A percentile compares a stretch with the other conserved stretches of the same genome.
phyloP scores from a whole-genome alignment of 2,329 filamentous ascomycete genomes.

The Aureobasidium sp. region DNA sequence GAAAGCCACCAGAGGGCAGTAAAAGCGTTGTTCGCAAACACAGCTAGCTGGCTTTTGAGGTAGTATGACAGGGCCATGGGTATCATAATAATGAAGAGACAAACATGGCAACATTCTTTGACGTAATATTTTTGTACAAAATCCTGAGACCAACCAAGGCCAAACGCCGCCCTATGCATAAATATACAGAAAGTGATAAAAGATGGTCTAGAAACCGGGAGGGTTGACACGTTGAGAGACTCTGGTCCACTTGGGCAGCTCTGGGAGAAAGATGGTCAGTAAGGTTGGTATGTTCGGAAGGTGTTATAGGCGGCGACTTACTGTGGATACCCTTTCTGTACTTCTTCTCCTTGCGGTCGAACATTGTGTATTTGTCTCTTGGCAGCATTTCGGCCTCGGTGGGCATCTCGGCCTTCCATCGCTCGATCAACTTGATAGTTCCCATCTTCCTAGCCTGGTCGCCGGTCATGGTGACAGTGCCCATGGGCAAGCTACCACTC shows the following conservation, averaged over 20 bases:
- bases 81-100: not conserved
- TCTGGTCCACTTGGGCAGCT: slow-evolving; percentile 71
- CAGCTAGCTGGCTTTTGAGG: not conserved
- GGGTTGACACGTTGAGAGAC: slow-evolving; percentile 91
- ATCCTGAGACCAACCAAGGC: not conserved
- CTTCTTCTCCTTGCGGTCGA: slow-evolving; percentile 89
- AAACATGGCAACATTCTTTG: slow-evolving; percentile 5
- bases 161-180: slow-evolving; percentile 12
- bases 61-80: not conserved
- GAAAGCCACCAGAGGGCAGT: slow-evolving; percentile 26
- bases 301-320: slow-evolving; percentile 38
- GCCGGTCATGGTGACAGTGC: slow-evolving; percentile 15
- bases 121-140: slow-evolving; percentile 6
- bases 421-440: slow-evolving; percentile 66
- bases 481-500: slow-evolving; percentile 10
- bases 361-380: slow-evolving; percentile 95
- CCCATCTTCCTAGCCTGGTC: slow-evolving; percentile 35
- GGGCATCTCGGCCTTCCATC: slow-evolving; percentile 95
- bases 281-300: slow-evolving; percentile 20
- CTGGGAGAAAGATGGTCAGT: slow-evolving; percentile 14
- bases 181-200: slow-evolving; percentile 17
- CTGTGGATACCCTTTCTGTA: slow-evolving; percentile 98
- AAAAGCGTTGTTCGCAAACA: slow-evolving; percentile 23
- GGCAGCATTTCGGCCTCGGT: slow-evolving; percentile 92
- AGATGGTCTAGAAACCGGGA: slow-evolving; percentile 64